Evolutionary conservation across 257 asterid species (phyloP), one percentile per base, ranked within the genome.

Genomic region (Linderniella brevidens): DNA sequence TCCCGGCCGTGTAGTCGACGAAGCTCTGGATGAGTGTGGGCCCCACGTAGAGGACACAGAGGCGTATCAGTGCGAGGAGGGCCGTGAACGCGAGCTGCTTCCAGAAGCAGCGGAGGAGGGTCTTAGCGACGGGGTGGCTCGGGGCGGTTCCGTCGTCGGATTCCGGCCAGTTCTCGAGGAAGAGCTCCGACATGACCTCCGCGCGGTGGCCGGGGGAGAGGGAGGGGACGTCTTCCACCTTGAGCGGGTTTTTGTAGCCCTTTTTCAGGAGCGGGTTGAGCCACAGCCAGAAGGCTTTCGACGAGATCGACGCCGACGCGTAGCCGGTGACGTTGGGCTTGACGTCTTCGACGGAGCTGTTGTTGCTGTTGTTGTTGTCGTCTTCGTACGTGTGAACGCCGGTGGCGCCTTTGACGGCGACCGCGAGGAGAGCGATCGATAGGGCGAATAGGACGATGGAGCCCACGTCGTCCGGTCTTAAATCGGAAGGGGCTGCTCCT

Each of bases 211-310:
- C 70, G 0, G 85, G 92, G 0, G 96, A 80, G 16, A 88, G 84
- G 9, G 64, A 54, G 46, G 98, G 98, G 35, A 84, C 82, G 5
- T 84, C 96, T 7, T 76, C 82, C 4, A 81, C 32, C 61, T 69
- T 80, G 36, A 84, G 77, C 15, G 94, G 85, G 1, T 82, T 62
- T 42, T 13, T 57, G 60, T 78, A 68, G 2, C 96, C 98, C 61
- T 79, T 90, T 14, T 55, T 56, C 52, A 84, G 38, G 19, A 90
- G 68, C 25, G 96, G 96, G 60, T 90, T 79, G 77, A 90, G 52
- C 98, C 98, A 90, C 19, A 80, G 11, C 96, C 92, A 90, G 49
- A 90, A 85, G 0, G 82, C 63, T 62, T 68, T 77, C 0, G 96
- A 81, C 4, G 79, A 1, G 11, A 85, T 4, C 9, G 98, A 84